These are phyloP conservation scores for Daldinia concentrica DNA, from an alignment of 495 filamentous ascomycete species.

Conservation along the genomic window DNA sequence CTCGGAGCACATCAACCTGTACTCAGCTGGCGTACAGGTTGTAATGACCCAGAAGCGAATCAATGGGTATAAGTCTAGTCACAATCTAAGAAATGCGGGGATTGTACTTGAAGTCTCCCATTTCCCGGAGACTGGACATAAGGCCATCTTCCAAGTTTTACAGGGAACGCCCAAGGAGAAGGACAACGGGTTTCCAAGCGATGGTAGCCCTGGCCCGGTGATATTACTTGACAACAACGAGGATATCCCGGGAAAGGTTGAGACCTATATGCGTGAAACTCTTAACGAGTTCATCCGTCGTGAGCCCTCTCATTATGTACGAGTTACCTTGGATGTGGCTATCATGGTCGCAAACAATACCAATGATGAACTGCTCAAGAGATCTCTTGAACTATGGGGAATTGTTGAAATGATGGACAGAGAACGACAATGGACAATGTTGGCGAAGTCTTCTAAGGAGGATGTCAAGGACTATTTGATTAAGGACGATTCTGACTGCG, in stretches of 20 bases:
- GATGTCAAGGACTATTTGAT: conserved; percentile 47
- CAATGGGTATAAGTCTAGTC: conserved; percentile 64
- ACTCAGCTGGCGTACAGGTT: conserved; percentile 73
- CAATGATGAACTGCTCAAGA: conserved; percentile 70
- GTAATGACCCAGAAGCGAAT: conserved; percentile 73
- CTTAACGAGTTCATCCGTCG: conserved; percentile 68
- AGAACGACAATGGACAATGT: conserved; percentile 72
- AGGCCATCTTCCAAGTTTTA: conserved; percentile 63
- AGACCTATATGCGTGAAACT: conserved; percentile 74
- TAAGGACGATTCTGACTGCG: conserved; percentile 53
- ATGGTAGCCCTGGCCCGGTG: conserved; percentile 23
- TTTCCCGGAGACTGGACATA: conserved; percentile 65
- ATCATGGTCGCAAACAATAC: conserved; percentile 62
- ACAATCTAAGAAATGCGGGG: conserved; percentile 65
- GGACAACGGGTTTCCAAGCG: conserved; percentile 24
- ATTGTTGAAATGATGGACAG: conserved; percentile 76
- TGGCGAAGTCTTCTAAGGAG: conserved; percentile 46
- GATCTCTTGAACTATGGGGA: conserved; percentile 78
- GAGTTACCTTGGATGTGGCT: conserved; percentile 70
- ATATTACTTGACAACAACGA: conserved; percentile 74
- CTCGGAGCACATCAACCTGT: conserved; percentile 76
- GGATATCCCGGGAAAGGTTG: conserved; percentile 72
- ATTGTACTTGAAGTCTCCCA: conserved; percentile 75
- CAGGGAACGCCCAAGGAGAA: conserved; percentile 59
- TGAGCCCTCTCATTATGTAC: conserved; percentile 74